Conservation (phyloP, 1,284 basidiomycete genomes). For the Ceratobasidium sp. region DNA sequence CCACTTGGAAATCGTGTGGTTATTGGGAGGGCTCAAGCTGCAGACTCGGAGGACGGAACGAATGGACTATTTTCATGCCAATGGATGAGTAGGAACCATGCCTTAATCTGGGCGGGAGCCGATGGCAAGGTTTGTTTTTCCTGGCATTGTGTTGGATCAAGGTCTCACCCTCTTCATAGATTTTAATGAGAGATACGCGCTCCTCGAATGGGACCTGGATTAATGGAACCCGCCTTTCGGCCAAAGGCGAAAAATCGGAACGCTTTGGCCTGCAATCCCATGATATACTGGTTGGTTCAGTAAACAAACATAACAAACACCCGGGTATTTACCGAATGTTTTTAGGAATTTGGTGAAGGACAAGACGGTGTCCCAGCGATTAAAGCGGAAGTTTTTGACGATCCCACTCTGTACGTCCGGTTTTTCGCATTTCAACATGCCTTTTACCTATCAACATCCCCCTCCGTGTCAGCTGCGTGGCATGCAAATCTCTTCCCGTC, state of each 20-base stretch:
- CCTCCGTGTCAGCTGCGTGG: constrained; percentile 22
- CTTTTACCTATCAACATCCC: not conserved
- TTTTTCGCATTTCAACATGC: not conserved
- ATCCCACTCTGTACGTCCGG: constrained; percentile 29
- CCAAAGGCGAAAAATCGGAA: constrained; percentile 41
- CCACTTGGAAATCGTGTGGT: constrained; percentile 40
- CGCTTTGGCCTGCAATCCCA: constrained; percentile 32
- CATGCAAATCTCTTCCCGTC: constrained; percentile 41
- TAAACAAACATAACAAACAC: not conserved
- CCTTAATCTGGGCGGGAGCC: constrained; percentile 27
- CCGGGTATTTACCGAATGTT: not conserved
- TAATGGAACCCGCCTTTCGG: constrained; percentile 35
- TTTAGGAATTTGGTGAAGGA: constrained; percentile 42
- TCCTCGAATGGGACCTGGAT: constrained; percentile 44
- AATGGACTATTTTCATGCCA: constrained; percentile 43
- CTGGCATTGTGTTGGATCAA: constrained; percentile 10
- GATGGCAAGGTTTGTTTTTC: constrained; percentile 36
- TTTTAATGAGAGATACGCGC: constrained; percentile 37
- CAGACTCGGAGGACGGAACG: constrained; percentile 34
- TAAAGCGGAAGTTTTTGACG: constrained; percentile 40
- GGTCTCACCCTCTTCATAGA: constrained; percentile 8
- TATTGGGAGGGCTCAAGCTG: constrained; percentile 31
- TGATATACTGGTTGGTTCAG: constrained; percentile 40
- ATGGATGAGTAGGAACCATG: constrained; percentile 44
- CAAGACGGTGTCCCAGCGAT: constrained; percentile 42